phyloP scores from a whole-genome alignment of 1,284 basidiomycete species.

The Spongiforma sp. region DNA sequence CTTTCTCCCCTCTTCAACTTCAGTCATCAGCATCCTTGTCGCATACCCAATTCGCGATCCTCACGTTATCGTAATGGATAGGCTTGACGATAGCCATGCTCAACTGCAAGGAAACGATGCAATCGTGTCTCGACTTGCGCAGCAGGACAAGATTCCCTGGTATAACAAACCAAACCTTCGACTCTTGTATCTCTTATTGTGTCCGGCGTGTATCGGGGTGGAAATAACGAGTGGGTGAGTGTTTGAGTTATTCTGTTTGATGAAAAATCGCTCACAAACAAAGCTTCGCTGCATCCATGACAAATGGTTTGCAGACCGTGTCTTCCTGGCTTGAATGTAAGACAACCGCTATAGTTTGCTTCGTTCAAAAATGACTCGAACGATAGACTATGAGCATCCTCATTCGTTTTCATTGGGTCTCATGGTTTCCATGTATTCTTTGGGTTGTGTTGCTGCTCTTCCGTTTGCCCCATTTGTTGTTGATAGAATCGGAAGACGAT shows the following conservation, averaged over 20 bases:
- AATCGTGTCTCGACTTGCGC: constrained; percentile 49
- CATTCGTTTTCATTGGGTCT: constrained; percentile 22
- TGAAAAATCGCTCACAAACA: background rate
- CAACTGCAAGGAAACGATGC: constrained; percentile 33
- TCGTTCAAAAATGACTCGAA: background rate
- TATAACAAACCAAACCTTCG: constrained; percentile 51
- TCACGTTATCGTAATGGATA: no score
- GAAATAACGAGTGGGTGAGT: constrained; percentile 65
- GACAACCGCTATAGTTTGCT: background rate
- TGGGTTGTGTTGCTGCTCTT: constrained; percentile 17
- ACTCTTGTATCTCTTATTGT: constrained; percentile 48
- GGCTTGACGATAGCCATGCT: no score
- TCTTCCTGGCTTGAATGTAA: constrained; percentile 28
- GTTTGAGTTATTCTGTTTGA: constrained; percentile 2
- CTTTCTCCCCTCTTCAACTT: no score
- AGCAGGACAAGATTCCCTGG: constrained; percentile 57
- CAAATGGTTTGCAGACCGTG: constrained; percentile 23
- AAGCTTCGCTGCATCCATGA: constrained; percentile 23
- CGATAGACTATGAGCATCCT: constrained; percentile 22
- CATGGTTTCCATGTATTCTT: constrained; percentile 19
- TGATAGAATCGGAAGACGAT: constrained; percentile 23
- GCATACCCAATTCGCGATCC: no score
- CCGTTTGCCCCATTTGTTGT: constrained; percentile 18
- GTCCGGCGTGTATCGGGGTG: constrained; percentile 65
- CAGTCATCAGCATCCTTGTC: no score